Percentiles rank a stretch among this genome's conserved stretches.
Conservation (phyloP, 2,329 filamentous ascomycete genomes). For the Sporothrix pallida region DNA sequence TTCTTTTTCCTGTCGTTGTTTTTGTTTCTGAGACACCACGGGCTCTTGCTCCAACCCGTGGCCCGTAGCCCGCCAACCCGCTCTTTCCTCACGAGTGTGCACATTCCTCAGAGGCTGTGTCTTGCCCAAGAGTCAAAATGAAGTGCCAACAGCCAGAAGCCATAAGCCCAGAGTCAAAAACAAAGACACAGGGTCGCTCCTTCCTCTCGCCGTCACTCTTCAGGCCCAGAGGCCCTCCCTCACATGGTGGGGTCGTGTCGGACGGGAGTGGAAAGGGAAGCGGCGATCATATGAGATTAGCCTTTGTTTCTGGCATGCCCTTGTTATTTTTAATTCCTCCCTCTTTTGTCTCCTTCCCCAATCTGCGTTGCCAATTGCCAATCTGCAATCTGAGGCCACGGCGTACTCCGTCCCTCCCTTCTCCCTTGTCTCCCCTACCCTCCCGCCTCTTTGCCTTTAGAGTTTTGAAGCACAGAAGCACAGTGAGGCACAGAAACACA, state of each 20-base stretch:
- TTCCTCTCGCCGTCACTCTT: not conserved
- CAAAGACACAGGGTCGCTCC: not conserved
- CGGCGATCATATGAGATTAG: slow-evolving; percentile 44
- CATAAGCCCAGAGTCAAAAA: not conserved
- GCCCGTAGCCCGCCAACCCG: not conserved
- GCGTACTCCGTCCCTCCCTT: not conserved
- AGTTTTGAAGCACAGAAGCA: not conserved
- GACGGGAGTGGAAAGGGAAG: slow-evolving; percentile 23
- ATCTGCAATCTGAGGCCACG: slow-evolving; percentile 20
- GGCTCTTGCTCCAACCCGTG: not conserved
- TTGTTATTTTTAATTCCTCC: slow-evolving; percentile 6
- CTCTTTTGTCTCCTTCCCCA: not conserved
- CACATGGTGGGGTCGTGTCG: not conserved
- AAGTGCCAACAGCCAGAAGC: too few species aligned
- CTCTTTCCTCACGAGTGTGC: not conserved
- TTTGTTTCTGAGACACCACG: slow-evolving; percentile 16
- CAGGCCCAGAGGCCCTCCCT: not conserved
- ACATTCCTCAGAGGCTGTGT: not conserved
- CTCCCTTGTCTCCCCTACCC: slow-evolving; percentile 1
- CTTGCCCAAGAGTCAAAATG: too few species aligned
- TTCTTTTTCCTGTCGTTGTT: not conserved
- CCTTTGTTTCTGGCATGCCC: slow-evolving; percentile 44
- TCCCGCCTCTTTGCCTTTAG: not conserved
- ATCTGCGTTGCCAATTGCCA: not conserved
- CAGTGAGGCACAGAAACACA: not conserved